Evolutionary conservation across 139 green algal species (phyloP), one percentile per base, ranked within the genome.

Genomic region (Raphidocelis subcapitata): DNA sequence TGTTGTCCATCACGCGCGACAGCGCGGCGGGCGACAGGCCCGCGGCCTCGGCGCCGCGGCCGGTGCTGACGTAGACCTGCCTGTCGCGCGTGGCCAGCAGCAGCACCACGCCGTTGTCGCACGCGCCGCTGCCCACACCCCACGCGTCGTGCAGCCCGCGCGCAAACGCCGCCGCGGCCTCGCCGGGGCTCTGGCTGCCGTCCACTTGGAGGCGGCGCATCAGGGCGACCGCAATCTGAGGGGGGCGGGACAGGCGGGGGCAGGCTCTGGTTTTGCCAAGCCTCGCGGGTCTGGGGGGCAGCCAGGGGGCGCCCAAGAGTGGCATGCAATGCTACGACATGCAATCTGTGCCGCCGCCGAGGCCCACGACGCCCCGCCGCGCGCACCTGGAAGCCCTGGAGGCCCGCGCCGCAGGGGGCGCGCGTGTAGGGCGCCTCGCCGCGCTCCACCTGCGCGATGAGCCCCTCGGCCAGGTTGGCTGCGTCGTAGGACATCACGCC

Each of bases 31-130:
- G 75, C 3, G 66, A 57, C 63, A 91, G 64, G 10, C 37, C 54
- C 2, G n/a, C n/a, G n/a, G 54, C 32, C 44, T 49, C 41, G 5
- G 76, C 73, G 15, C 76, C 81, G 36, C 51, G 29, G 0, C 80
- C 83, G 0, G 79, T 82, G 62, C 72, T 82, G 69, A 90, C 77
- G 74, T 81, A 86, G 15, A 89, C 75, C 74, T 90, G 73, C 0
- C 84, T 65, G 59, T 90, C 74, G 2, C 78, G 44, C 1, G 82
- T 60, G 2, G 87, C 61, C 49, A 91, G 61, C 5, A 94, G 72
- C 36, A 94, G 33, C 20, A 94, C 49, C 33, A 89, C 61, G 56
- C 88, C 88, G 60, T 93, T 86, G 73, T 87, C 29, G 81, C 88
- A 93, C 20, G 55, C 69, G 1, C 62, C 65, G 28, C 87, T 62